These are phyloP conservation scores for Claviceps sp. DNA, from an alignment of 2,329 filamentous ascomycete genomes.

Conservation along the genomic window DNA sequence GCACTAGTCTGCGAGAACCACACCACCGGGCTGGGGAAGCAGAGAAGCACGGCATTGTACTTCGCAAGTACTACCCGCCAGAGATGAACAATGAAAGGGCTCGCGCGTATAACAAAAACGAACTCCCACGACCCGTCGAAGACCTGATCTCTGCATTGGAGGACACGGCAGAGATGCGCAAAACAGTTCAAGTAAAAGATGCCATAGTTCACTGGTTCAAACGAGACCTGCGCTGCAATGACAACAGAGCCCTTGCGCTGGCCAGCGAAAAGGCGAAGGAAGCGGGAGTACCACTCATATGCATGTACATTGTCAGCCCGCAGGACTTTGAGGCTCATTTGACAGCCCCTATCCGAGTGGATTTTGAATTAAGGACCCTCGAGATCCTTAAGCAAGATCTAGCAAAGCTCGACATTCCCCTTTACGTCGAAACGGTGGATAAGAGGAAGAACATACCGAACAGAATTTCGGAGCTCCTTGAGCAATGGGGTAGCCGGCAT, in stretches of 20 bases:
- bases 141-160: slow-evolving; percentile 45
- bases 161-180: slow-evolving; percentile 43
- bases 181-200: slow-evolving; percentile 36
- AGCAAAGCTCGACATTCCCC: slow-evolving; percentile 57
- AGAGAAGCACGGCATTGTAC: slow-evolving; percentile 47
- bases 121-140: slow-evolving; percentile 61
- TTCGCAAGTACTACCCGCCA: slow-evolving; percentile 66
- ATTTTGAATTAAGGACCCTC: slow-evolving; percentile 68
- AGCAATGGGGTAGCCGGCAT: slow-evolving; percentile 60
- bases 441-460: slow-evolving; percentile 48
- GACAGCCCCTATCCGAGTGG: slow-evolving; percentile 57
- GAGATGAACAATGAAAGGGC: slow-evolving; percentile 79
- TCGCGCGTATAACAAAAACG: slow-evolving; percentile 55
- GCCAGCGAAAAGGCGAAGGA: slow-evolving; percentile 54
- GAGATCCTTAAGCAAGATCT: slow-evolving; percentile 52
- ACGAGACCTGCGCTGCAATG: slow-evolving; percentile 57
- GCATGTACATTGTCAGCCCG: slow-evolving; percentile 67
- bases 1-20: slow-evolving; percentile 27
- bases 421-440: slow-evolving; percentile 61
- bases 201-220: slow-evolving; percentile 88
- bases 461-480: slow-evolving; percentile 50
- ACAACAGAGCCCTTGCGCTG: slow-evolving; percentile 59
- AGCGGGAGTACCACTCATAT: slow-evolving; percentile 57
- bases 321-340: slow-evolving; percentile 77
- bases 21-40: slow-evolving; percentile 33